phyloP scores from a whole-genome alignment of 441 rosid species.

The Mallotus repandus region DNA sequence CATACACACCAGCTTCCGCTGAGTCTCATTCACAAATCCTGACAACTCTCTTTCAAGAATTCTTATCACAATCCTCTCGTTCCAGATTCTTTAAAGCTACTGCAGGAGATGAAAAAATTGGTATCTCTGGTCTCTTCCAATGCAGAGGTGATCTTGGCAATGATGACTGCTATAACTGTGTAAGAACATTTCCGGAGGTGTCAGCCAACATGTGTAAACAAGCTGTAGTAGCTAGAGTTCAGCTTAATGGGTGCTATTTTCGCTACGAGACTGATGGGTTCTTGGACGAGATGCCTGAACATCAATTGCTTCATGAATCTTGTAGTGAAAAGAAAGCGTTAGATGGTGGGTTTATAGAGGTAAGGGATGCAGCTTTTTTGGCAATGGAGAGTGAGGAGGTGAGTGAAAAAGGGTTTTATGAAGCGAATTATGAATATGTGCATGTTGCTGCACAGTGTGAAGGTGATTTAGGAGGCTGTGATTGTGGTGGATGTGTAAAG shows the following conservation, averaged over 20 bases:
- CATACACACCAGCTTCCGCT: conserved; percentile 20
- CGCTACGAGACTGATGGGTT: conserved; percentile 44
- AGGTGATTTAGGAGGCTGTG: conserved; percentile 48
- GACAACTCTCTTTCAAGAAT: conserved; percentile 40
- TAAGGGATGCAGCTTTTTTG: conserved; percentile 46
- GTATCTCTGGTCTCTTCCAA: conserved; percentile 64
- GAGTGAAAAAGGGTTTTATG: conserved; percentile 43
- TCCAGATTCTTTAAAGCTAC: conserved; percentile 56
- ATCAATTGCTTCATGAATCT: conserved; percentile 42
- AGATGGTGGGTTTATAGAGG: conserved; percentile 37
- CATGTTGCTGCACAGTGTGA: conserved; percentile 63
- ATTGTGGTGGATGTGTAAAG: conserved; percentile 61
- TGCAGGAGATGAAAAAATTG: conserved; percentile 36
- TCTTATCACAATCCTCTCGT: conserved; percentile 41
- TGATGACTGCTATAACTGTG: conserved; percentile 52
- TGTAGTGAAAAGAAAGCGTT: conserved; percentile 44
- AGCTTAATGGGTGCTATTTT: conserved; percentile 69
- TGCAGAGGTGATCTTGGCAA: conserved; percentile 55
- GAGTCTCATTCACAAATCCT: conserved; percentile 38
- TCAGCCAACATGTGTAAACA: conserved; percentile 39
- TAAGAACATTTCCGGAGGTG: conserved; percentile 38
- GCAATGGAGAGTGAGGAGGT: conserved; percentile 42
- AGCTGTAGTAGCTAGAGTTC: conserved; percentile 55
- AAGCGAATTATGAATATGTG: conserved; percentile 35
- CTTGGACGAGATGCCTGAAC: conserved; percentile 3